Conservation (phyloP, 164 flowering plant genomes). For the Umbilicus rupestris region DNA sequence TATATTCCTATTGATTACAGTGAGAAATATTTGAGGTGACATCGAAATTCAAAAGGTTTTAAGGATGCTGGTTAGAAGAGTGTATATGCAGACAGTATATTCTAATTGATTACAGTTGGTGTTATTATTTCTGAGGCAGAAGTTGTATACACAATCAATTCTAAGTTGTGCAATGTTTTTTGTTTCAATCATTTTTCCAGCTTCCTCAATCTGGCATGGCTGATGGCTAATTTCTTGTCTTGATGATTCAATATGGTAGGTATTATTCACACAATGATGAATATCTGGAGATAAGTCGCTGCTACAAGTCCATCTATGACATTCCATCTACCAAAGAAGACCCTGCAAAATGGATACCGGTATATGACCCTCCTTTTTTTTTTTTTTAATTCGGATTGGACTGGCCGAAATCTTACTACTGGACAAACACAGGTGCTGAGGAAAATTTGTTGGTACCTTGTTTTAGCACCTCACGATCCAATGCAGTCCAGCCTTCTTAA, state of each 20-base stretch:
- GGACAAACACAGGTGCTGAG: constrained; percentile 45
- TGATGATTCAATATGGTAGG: constrained; percentile 20
- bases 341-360: constrained; percentile 75
- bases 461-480: constrained; percentile 82
- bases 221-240: neutral
- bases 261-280: constrained; percentile 73
- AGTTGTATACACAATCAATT: neutral
- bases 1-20: neutral
- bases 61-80: neutral
- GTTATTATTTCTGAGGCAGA: neutral
- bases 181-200: neutral
- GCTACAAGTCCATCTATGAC: constrained; percentile 88
- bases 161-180: neutral
- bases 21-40: neutral
- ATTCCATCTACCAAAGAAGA: constrained; percentile 77
- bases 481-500: constrained; percentile 97
- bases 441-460: constrained; percentile 92
- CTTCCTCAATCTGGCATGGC: neutral
- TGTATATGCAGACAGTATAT: neutral
- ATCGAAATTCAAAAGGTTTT: neutral
- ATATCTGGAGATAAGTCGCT: constrained; percentile 87
- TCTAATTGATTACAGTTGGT: neutral
- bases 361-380: constrained; percentile 19
- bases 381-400: neutral
- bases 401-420: constrained; percentile 11